Evolutionary conservation across 192 early-diverging fungal genomes (phyloP), one percentile per base, ranked within the genome.

Genomic region (Mortierella hygrophila): DNA sequence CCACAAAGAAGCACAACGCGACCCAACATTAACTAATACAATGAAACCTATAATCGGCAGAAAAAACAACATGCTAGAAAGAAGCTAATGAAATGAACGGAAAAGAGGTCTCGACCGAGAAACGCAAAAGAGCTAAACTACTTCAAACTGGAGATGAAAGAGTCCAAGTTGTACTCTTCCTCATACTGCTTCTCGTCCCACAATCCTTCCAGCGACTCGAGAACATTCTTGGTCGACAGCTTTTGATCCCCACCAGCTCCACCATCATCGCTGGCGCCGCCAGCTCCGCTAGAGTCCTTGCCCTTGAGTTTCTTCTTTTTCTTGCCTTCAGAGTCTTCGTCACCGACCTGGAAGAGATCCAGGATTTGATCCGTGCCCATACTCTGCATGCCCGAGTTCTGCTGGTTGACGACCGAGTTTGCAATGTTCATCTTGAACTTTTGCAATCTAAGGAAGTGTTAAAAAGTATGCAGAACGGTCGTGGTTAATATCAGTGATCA

Each of bases 361-460:
- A 99, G 88, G 57, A 99, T 94, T 90, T 99, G 96, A 65, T 96
- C 96, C 40, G 98, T 97, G 83, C 97, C 97, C 98, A 99, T 99
- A 37, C 94, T 96, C 75, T 95, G 91, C 44, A 99, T 87, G 13
- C 97, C 97, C 1, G 97, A 90, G 80, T 99, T 99, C 90, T 99
- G 97, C 86, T 97, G 95, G 77, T 98, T 99, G 63, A 99, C 96
- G 44, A 99, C 92, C 3, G 97, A 93, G 70, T 96, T 97, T 3
- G 99, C 97, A 89, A 99, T 97, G 83, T 99, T 98, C 63, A 98
- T 91, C 88, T 99, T 99, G 92, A 99, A 99, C 76, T 96, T 97
- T 91, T 99, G 99, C 72, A 99, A 87, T 41, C 94, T 96, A 75
- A 3, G 72, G 41, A 41, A n/a, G 20, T 21, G 4, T 16, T 70